Evolutionary conservation across 441 rosid genomes (phyloP).

Genomic region (Pelargonium cotyledonis): DNA sequence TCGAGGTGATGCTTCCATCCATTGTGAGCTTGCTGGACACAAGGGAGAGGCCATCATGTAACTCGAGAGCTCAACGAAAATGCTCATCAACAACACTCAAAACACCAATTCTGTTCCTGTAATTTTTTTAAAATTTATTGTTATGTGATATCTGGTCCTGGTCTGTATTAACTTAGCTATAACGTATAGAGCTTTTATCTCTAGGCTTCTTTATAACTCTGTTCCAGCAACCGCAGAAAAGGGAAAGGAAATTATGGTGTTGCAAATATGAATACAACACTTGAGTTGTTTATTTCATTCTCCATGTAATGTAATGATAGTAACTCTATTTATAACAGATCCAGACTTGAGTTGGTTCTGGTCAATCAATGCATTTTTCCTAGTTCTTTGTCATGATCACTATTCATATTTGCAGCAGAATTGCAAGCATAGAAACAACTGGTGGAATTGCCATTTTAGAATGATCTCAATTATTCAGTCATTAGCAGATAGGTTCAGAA

Average conservation of each 20-base stretch:
- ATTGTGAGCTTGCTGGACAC: conserved; percentile 20
- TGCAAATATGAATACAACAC: neutral
- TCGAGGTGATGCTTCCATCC: conserved; percentile 37
- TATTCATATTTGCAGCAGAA: too few species aligned
- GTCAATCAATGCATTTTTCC: neutral
- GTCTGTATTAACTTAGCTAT: neutral
- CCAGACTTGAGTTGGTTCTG: too few species aligned
- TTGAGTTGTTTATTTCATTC: too few species aligned
- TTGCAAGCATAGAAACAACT: too few species aligned
- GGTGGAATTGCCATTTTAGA: too few species aligned
- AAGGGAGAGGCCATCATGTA: conserved; percentile 11
- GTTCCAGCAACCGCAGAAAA: too few species aligned
- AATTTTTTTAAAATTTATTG: conserved; percentile 16
- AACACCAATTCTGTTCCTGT: conserved; percentile 41
- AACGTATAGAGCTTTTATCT: neutral
- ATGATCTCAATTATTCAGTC: too few species aligned
- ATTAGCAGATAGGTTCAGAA: too few species aligned
- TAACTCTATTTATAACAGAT: too few species aligned
- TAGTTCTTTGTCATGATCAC: neutral
- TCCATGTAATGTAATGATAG: too few species aligned
- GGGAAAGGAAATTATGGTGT: neutral
- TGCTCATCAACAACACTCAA: conserved; percentile 17
- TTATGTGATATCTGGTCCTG: conserved; percentile 10
- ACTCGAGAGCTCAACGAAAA: conserved; percentile 24
- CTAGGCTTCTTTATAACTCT: neutral